Evolutionary conservation across 2,329 filamentous ascomycete genomes (phyloP).

Genomic region (Zymoseptoria tritici): DNA sequence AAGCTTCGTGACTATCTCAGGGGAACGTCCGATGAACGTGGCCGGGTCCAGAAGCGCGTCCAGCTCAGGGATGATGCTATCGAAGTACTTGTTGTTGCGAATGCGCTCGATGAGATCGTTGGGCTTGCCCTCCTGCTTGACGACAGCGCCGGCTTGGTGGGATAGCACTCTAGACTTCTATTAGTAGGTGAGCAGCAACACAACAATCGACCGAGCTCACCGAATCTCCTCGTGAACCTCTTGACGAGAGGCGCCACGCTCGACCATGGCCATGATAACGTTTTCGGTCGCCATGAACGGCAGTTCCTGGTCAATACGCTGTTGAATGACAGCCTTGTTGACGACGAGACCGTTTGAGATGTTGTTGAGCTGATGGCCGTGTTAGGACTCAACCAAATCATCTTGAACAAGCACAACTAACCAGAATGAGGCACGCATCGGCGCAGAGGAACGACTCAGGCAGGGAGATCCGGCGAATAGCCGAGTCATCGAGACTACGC

Average conservation of each 20-base stretch:
- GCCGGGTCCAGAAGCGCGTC: conserved; percentile 31
- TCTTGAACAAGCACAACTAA: conserved; percentile 5
- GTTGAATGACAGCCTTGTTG: conserved; percentile 65
- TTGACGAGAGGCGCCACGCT: conserved; percentile 64
- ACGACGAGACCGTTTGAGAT: conserved; percentile 68
- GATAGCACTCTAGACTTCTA: conserved; percentile 51
- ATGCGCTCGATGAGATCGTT: conserved; percentile 79
- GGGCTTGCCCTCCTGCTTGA: conserved; percentile 63
- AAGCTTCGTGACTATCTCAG: conserved; percentile 35
- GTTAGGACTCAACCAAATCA: conserved; percentile 4
- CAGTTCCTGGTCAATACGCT: conserved; percentile 64
- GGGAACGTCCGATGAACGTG: conserved; percentile 33
- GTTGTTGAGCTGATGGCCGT: conserved; percentile 44
- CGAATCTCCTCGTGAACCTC: conserved; percentile 81
- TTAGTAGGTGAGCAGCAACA: conserved; percentile 1
- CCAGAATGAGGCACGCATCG: conserved; percentile 54
- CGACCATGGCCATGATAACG: conserved; percentile 71
- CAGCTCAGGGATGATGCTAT: conserved; percentile 34
- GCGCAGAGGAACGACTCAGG: conserved; percentile 44
- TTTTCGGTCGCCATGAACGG: conserved; percentile 58
- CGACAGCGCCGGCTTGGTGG: conserved; percentile 63
- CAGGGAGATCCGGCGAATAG: conserved; percentile 53
- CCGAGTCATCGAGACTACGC: conserved; percentile 68
- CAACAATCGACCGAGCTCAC: conserved; percentile 8
- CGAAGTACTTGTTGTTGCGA: conserved; percentile 64